phyloP scores from a whole-genome alignment of 2,329 filamentous ascomycete species.

The Sarocladiaceae sp. region DNA sequence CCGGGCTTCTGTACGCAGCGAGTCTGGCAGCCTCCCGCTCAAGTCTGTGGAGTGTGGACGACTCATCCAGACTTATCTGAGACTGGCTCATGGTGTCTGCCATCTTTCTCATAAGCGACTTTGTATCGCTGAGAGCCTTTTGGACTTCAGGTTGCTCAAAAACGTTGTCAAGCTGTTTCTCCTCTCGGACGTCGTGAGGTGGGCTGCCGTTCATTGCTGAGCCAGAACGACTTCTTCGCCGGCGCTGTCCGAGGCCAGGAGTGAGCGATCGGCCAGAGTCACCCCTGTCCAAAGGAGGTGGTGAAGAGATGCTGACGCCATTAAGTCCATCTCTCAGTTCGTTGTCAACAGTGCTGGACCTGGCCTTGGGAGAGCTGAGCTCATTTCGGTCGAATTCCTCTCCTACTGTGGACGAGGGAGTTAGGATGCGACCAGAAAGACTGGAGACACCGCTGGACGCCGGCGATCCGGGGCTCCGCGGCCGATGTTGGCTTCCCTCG shows the following conservation, averaged over 20 bases:
- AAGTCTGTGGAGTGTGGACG: conserved; percentile 34
- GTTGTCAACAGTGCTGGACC: not conserved
- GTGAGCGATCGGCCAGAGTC: not conserved
- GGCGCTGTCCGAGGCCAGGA: too few species aligned
- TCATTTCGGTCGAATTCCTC: not conserved
- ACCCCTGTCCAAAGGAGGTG: not conserved
- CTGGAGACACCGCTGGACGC: not conserved
- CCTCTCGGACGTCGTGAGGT: conserved; percentile 22
- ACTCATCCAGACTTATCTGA: conserved; percentile 27
- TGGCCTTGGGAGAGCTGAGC: not conserved
- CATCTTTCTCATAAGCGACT: conserved; percentile 25
- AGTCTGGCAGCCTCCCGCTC: conserved; percentile 27
- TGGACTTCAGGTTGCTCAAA: conserved; percentile 34
- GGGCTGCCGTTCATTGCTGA: not conserved
- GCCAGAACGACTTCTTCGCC: not conserved
- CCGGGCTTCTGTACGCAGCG: conserved; percentile 31
- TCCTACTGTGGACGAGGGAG: not conserved
- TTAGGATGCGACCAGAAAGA: not conserved
- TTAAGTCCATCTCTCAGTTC: not conserved
- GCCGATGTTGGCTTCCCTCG: not conserved
- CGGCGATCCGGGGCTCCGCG: not conserved
- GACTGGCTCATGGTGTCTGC: conserved; percentile 28
- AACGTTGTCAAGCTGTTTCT: conserved; percentile 27
- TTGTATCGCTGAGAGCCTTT: conserved; percentile 26
- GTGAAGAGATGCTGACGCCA: not conserved